A percentile compares a stretch with the other conserved stretches of the same genome.
These are phyloP conservation scores for Fraxinus nigra DNA, from an alignment of 305 asterid genomes.

Conservation along the genomic window DNA sequence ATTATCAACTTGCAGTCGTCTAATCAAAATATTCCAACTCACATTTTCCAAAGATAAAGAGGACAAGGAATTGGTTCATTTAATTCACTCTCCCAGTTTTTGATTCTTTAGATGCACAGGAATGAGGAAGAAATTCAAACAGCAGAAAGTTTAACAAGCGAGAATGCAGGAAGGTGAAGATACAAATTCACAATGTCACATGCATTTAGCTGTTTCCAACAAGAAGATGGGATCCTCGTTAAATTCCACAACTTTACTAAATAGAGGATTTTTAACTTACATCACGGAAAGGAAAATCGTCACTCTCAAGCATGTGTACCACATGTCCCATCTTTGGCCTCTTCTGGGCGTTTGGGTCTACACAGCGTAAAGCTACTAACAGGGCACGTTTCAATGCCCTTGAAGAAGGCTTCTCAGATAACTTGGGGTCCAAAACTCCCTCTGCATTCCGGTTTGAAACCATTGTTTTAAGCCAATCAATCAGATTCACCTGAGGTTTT, in stretches of 20 bases:
- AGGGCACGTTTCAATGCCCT: conserved; percentile 81
- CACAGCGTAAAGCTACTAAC: conserved; percentile 83
- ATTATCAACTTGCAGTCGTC: neutral
- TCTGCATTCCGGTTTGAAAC: conserved; percentile 77
- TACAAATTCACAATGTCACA: conserved; percentile 1
- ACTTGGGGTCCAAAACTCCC: conserved; percentile 79
- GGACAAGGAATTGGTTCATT: neutral
- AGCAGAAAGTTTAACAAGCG: neutral
- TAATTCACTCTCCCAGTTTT: neutral
- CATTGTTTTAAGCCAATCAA: conserved; percentile 90
- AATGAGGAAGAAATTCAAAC: neutral
- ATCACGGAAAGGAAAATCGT: conserved; percentile 83
- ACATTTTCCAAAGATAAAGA: neutral
- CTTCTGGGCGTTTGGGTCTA: conserved; percentile 82
- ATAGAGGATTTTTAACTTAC: conserved; percentile 40
- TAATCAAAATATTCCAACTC: neutral
- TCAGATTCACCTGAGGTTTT: conserved; percentile 62
- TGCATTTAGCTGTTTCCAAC: neutral
- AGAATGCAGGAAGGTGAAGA: neutral
- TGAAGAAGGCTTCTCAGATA: conserved; percentile 70
- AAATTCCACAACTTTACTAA: neutral
- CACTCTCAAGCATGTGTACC: conserved; percentile 90
- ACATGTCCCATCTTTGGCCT: conserved; percentile 97
- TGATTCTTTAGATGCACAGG: neutral
- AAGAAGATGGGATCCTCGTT: neutral